These are phyloP conservation scores for Alternaria gansuensis DNA, from an alignment of 2,329 filamentous ascomycete genomes.

Conservation along the genomic window DNA sequence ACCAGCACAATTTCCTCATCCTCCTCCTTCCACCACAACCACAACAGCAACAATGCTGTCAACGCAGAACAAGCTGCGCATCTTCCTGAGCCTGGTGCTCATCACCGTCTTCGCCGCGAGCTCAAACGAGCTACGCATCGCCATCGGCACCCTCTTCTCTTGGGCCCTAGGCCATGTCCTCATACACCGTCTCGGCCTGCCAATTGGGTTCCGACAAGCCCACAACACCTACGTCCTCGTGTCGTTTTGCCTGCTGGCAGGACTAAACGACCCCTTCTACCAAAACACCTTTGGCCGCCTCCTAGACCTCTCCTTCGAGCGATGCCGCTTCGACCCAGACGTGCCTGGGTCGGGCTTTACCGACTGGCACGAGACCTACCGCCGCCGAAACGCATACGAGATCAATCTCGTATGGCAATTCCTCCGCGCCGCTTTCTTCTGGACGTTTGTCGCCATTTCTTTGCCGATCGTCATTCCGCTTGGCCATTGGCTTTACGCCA, in stretches of 20 bases:
- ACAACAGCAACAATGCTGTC: slow-evolving; percentile 19
- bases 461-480: slow-evolving; percentile 4
- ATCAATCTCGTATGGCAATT: slow-evolving; percentile 7
- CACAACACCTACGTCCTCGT: slow-evolving; percentile 14
- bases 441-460: slow-evolving; percentile 2
- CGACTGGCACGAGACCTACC: slow-evolving; percentile 17
- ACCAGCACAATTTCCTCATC: neutral
- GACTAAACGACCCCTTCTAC: slow-evolving; percentile 22
- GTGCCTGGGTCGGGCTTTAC: slow-evolving; percentile 23
- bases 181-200: slow-evolving; percentile 4
- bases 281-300: slow-evolving; percentile 18
- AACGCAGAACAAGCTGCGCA: slow-evolving; percentile 4
- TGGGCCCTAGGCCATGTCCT: slow-evolving; percentile 22
- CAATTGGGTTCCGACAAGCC: slow-evolving; percentile 2
- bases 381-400: slow-evolving; percentile 10
- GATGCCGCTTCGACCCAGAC: slow-evolving; percentile 9
- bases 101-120: slow-evolving; percentile 9
- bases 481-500: slow-evolving; percentile 2
- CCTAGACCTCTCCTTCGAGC: slow-evolving; percentile 17
- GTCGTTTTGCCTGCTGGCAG: slow-evolving; percentile 21
- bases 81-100: slow-evolving; percentile 21
- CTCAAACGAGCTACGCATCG: slow-evolving; percentile 20
- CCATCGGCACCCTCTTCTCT: slow-evolving; percentile 10
- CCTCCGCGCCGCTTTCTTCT: slow-evolving; percentile 2
- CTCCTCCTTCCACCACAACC: neutral